Evolutionary conservation across 2,329 filamentous ascomycete genomes (phyloP), one percentile per base, ranked within the genome.

Genomic region (Epichloe amarillans): DNA sequence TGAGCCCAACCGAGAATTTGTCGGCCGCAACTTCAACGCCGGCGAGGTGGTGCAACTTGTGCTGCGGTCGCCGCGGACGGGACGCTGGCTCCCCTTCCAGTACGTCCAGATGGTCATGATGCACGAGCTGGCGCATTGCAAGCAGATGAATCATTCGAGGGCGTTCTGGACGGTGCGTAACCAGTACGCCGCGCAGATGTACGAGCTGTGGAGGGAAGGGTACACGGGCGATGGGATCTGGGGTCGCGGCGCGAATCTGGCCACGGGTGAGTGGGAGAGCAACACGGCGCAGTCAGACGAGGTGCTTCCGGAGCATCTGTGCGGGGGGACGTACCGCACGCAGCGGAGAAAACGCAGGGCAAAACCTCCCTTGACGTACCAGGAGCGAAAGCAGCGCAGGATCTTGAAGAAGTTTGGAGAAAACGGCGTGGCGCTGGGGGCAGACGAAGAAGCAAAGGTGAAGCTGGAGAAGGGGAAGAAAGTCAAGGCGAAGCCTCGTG

Each of bases 91-190:
- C 21, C 85, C 86, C 0, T 89, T 93, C 61, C 74, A 80, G 54
- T 88, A 89, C 61, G 86, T 95, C 15, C 86, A 93, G 66, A 91
- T 93, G 86, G 87, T 94, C 57, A 94, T 95, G 88, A 90, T 94
- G 80, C 88, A 95, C 64, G 87, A 93, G 71, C 72, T 94, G 33
- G 88, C 88, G 3, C 88, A 94, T 65, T 90, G 86, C 73, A 85
- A 87, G 65, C 84, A 95, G 63, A 95, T 95, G 89, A 94, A 95
- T 64, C 88, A 95, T 63, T 84, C 82, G 2, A 76, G 79, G 50
- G 80, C 79, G 2, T 95, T 95, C 61, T 95, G 88, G 88, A 76
- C 77, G 10, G 83, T 90, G 17, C 73, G 88, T 45, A 86, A 93
- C 64, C 68, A 72, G 41, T 93, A 86, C 61, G 83, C 86, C 1